Evolutionary conservation across 306 rosid species (phyloP).

Genomic region (Quillaja saponaria): DNA sequence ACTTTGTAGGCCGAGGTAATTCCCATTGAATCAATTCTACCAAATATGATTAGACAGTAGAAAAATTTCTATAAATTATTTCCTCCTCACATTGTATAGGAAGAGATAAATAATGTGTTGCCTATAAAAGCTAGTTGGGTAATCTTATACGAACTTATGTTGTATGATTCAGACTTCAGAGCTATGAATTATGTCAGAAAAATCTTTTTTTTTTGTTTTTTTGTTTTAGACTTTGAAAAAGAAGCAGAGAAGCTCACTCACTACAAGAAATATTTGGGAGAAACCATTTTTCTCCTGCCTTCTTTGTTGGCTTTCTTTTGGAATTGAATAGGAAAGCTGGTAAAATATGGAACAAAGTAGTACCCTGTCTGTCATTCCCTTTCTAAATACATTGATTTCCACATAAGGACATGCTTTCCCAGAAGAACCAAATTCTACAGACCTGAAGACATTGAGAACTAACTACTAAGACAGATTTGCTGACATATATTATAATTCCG

Average conservation of each 20-base stretch:
- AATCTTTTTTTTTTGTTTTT: too few relatives aligned
- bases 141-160: too few relatives aligned
- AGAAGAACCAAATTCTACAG: slow-evolving; percentile 26
- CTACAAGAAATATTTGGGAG: slow-evolving; percentile 54
- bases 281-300: slow-evolving; percentile 41
- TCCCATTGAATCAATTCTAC: not conserved
- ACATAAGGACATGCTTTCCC: slow-evolving; percentile 28
- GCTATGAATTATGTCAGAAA: not conserved
- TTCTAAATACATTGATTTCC: slow-evolving; percentile 25
- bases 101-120: too few relatives aligned
- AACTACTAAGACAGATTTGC: not conserved
- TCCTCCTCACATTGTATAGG: too few relatives aligned
- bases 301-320: slow-evolving; percentile 53
- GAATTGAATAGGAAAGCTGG: slow-evolving; percentile 45
- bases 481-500: slow-evolving; percentile 14
- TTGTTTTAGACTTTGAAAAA: too few relatives aligned
- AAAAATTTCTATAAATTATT: too few relatives aligned
- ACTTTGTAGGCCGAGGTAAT: slow-evolving; percentile 36
- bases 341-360: slow-evolving; percentile 45
- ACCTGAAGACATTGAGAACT: slow-evolving; percentile 8
- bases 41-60: too few relatives aligned
- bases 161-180: not conserved
- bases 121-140: too few relatives aligned
- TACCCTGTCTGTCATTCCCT: slow-evolving; percentile 31
- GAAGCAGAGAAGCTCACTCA: slow-evolving; percentile 34